Evolutionary conservation across 2,329 filamentous ascomycete species (phyloP).

Genomic region (Diaporthe nobilis): DNA sequence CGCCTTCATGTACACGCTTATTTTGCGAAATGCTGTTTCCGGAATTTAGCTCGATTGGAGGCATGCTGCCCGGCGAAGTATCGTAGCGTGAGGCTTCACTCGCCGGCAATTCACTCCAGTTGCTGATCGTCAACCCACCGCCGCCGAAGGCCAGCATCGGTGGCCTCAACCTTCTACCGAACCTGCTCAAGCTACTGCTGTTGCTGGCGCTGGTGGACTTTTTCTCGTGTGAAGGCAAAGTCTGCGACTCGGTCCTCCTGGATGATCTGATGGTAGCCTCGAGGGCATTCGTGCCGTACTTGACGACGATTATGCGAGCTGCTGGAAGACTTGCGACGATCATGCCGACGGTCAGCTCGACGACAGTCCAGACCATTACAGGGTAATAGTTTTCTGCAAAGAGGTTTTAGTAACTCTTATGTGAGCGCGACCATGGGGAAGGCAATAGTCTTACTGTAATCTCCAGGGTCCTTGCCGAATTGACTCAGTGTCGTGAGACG

Average conservation of each 20-base stretch:
- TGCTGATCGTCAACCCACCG: background rate
- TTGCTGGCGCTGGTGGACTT: background rate
- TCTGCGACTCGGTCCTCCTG: conserved; percentile 7
- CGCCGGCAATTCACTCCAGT: background rate
- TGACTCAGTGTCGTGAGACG: background rate
- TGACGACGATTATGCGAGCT: conserved; percentile 19
- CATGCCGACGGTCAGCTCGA: conserved; percentile 30
- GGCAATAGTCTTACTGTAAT: background rate
- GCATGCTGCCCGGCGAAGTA: background rate
- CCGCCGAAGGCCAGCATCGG: background rate
- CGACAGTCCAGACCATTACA: conserved; percentile 15
- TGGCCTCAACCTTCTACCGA: background rate
- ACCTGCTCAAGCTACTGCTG: background rate
- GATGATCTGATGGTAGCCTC: conserved; percentile 4
- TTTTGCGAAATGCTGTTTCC: background rate
- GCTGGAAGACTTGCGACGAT: conserved; percentile 29
- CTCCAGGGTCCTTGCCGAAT: conserved; percentile 3
- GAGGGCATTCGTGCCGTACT: background rate
- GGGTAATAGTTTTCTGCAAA: conserved; percentile 7
- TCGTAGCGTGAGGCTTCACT: background rate
- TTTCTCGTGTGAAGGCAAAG: conserved; percentile 3
- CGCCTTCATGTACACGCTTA: background rate
- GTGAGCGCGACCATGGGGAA: background rate
- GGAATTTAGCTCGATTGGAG: background rate
- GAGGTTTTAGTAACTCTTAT: background rate